These are phyloP conservation scores for Biscutella laevigata DNA, from an alignment of 441 rosid species.

Conservation along the genomic window DNA sequence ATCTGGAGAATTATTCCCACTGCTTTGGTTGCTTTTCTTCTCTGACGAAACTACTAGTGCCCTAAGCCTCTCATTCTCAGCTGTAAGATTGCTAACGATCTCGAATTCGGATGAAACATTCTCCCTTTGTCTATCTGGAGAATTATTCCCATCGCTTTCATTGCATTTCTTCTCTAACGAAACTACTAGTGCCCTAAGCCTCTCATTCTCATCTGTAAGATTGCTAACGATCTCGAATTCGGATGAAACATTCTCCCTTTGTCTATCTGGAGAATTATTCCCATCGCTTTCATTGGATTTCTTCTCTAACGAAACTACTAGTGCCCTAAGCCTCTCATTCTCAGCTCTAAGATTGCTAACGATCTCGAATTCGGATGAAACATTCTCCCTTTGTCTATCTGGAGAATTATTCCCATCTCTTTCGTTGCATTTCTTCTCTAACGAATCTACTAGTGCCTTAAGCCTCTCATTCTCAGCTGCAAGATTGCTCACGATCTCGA, in stretches of 20 bases:
- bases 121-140: slow-evolving; percentile 6
- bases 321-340: no score
- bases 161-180: slow-evolving; percentile 20
- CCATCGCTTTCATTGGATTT: slow-evolving; percentile 9
- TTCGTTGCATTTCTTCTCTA: slow-evolving; percentile 16
- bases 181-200: slow-evolving; percentile 23
- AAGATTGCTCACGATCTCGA: slow-evolving; percentile 50
- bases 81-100: no score
- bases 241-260: no score
- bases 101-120: no score
- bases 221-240: no score
- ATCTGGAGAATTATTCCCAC: slow-evolving; percentile 8
- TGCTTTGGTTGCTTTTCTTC: slow-evolving; percentile 8
- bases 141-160: slow-evolving; percentile 5
- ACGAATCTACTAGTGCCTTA: slow-evolving; percentile 38
- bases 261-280: slow-evolving; percentile 2
- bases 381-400: slow-evolving; percentile 2
- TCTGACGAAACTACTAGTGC: slow-evolving; percentile 23
- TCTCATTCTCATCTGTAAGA: no score
- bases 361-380: no score
- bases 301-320: slow-evolving; percentile 20
- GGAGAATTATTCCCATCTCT: slow-evolving; percentile 10
- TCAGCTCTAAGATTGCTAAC: no score
- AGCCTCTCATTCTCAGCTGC: slow-evolving; percentile 74
- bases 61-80: no score